Percentiles rank a stretch among this genome's conserved stretches.
phyloP scores from a whole-genome alignment of 768 basidiomycete species.

The Termitomyces sp. region DNA sequence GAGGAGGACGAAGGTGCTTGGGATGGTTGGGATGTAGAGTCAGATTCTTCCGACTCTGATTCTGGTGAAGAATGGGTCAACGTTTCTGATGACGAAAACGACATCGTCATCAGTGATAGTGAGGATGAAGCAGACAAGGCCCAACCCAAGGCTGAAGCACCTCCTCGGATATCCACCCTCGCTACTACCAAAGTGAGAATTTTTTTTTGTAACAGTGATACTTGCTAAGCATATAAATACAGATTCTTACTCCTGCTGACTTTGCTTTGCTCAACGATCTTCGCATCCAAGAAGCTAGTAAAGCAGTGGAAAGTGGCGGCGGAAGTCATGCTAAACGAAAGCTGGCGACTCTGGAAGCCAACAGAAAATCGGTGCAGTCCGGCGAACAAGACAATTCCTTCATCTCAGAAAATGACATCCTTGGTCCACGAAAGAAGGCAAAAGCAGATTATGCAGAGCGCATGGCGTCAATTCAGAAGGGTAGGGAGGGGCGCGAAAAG shows the following conservation, averaged over 20 bases:
- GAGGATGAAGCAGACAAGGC: conserved; percentile 72
- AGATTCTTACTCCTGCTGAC: conserved; percentile 98
- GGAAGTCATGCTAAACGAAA: conserved; percentile 86
- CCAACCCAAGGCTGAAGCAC: conserved; percentile 29
- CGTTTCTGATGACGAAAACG: conserved; percentile 67
- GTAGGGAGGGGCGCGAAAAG: conserved; percentile 92
- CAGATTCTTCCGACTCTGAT: conserved; percentile 56
- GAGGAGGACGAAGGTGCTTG: conserved; percentile 70
- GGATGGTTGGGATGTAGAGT: conserved; percentile 88
- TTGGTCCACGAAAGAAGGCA: conserved; percentile 89
- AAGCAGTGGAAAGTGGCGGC: conserved; percentile 65
- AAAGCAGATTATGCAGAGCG: conserved; percentile 95
- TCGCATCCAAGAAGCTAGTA: conserved; percentile 71
- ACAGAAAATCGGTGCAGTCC: conserved; percentile 50
- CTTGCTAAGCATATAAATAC: not conserved
- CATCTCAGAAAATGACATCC: conserved; percentile 87
- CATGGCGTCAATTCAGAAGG: conserved; percentile 87
- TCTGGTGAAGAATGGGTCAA: conserved; percentile 79
- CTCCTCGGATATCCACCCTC: conserved; percentile 54
- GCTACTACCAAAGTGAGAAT: conserved; percentile 75
- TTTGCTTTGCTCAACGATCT: conserved; percentile 91
- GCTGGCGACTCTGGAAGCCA: conserved; percentile 74
- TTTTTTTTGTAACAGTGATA: not conserved
- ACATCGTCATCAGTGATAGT: conserved; percentile 81
- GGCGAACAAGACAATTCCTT: conserved; percentile 53